These are phyloP conservation scores for Colletotrichum sp. DNA, from an alignment of 2,329 filamentous ascomycete genomes.

Conservation along the genomic window DNA sequence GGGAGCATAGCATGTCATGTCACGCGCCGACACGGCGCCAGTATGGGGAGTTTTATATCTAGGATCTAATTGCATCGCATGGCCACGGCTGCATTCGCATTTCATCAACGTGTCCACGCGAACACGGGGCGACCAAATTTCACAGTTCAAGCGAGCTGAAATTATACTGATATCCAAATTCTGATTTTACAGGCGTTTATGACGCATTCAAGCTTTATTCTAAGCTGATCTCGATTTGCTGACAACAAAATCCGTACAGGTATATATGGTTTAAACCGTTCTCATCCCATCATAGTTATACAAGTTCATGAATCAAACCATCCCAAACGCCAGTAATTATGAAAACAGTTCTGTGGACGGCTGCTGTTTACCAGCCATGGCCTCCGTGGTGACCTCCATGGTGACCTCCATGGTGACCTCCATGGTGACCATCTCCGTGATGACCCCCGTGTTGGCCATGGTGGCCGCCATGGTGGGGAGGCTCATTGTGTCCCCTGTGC, in stretches of 20 bases:
- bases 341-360: background rate
- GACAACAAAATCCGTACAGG: background rate
- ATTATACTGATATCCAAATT: background rate
- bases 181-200: background rate
- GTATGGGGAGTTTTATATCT: background rate
- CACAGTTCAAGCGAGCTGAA: background rate
- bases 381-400: background rate
- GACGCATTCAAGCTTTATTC: background rate
- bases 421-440: background rate
- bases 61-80: constrained; percentile 3
- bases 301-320: background rate
- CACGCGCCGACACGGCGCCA: background rate
- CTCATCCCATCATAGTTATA: background rate
- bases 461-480: constrained; percentile 7
- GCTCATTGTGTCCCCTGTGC: background rate
- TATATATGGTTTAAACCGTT: background rate
- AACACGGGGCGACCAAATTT: background rate
- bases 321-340: background rate
- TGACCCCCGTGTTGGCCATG: background rate
- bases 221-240: background rate
- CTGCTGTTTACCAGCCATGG: background rate
- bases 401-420: background rate
- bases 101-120: background rate
- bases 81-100: background rate
- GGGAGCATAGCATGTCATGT: background rate